Base-by-base conservation (phyloP, 495 filamentous ascomycete genomes). In the Penicillium goetzii region DNA sequence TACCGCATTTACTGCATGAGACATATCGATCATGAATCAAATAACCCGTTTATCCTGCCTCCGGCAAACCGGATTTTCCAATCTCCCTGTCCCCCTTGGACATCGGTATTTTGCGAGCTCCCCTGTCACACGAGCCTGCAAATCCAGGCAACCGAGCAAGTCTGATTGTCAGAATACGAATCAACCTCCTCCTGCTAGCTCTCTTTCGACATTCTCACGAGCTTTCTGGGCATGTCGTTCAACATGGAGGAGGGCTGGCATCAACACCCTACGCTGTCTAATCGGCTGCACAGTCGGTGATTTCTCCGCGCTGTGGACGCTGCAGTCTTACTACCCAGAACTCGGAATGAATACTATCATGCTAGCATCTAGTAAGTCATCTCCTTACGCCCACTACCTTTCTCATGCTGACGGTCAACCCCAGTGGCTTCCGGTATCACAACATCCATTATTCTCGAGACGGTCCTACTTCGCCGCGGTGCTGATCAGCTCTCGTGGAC, bases 251-350 rank as follows among this genome's bases (percentile, higher is more conserved):
- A 66, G 80, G 52, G 76, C 80, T 2, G 65, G 71, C 9, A 70
- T 83, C 62, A 81, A 81, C 61, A 83, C 79, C 6, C 67, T 81
- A 2, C 76, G 78, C 33, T 81, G 78, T 55, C 68, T 81, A 0
- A 56, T 78, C 7, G 78, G 79, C 53, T 81, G 78, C 43, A 81
- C 77, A 0, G 17, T 72, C 14, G 80, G 80, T 45, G 79, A 81
- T 66, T 81, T 83, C 51, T 73, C 76, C 5, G 67, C 74, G 0
- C 58, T 79, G 21, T 80, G 70, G 72, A 65, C 68, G 21, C 66
- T 76, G 2, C 79, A 83, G 62, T 68, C 73, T 0, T 76, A 70
- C 30, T 74, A 67, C 33, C 76, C 78, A 4, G 74, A 69, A 6
- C 59, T 80, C 6, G 78, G 77, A 1, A 75, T 78, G 68, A 69